A percentile compares a stretch with the other conserved stretches of the same genome.
These are phyloP conservation scores for Globisporangium alternatum DNA, from an alignment of 352 stramenopile species.

Conservation along the genomic window DNA sequence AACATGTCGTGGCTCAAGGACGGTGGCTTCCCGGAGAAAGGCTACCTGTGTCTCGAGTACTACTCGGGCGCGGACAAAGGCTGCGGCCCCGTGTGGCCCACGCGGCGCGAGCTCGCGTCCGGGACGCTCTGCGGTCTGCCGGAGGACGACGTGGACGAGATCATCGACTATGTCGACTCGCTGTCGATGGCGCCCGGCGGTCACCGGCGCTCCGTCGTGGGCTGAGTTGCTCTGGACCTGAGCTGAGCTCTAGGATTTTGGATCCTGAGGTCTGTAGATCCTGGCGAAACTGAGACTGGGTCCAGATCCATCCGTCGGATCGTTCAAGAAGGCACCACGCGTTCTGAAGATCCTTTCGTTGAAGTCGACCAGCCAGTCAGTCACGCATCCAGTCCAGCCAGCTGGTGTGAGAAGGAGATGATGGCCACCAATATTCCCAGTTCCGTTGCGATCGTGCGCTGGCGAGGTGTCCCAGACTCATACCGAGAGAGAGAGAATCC, in stretches of 20 bases:
- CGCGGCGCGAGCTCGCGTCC: constrained; percentile 46
- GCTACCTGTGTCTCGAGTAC: constrained; percentile 69
- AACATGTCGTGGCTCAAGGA: constrained; percentile 82
- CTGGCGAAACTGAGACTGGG: not conserved
- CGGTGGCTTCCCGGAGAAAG: constrained; percentile 74
- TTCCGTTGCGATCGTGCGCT: constrained; percentile 3
- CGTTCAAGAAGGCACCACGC: too few relatives aligned
- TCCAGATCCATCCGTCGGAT: not conserved
- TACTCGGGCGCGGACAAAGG: constrained; percentile 76
- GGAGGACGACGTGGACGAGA: constrained; percentile 34
- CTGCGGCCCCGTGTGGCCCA: constrained; percentile 68
- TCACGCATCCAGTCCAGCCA: too few relatives aligned
- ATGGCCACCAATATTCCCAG: not conserved
- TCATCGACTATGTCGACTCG: constrained; percentile 57
- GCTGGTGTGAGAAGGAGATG: not conserved
- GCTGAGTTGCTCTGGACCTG: not conserved
- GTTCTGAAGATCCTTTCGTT: not conserved
- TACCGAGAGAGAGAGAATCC: too few relatives aligned
- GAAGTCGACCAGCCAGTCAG: constrained; percentile 1
- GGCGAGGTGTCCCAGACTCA: not conserved
- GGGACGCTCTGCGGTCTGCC: constrained; percentile 54
- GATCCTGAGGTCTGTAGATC: not conserved
- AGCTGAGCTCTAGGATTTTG: not conserved
- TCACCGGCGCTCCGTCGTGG: not conserved
- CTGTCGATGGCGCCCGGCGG: constrained; percentile 30